Base-by-base conservation (phyloP, 371 early-diverging fungal genomes). In the Apophysomyces elegans region DNA sequence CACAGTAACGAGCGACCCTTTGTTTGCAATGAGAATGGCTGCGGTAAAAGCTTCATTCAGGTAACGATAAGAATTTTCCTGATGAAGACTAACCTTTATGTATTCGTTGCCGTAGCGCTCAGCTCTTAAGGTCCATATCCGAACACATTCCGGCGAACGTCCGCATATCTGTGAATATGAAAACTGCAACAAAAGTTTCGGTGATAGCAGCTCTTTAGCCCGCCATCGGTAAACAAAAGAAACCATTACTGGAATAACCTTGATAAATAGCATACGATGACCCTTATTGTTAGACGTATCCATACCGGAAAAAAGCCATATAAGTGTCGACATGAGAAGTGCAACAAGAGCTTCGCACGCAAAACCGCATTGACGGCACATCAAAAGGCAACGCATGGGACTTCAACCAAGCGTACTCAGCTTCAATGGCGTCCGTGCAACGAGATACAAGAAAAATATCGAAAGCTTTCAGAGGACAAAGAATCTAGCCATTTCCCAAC, bases 1-100 rank as follows among this genome's bases (percentile, higher is more conserved):
- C 93, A 93, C 73, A 91, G 91, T 7, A 89, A 90, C 59, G 91
- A 90, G 65, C 73, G 78, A 77, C 91, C 91, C 2, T 91, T 87
- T 72, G 71, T 81, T 54, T 91, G 93, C 74, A 66, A 70, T 43
- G 86, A 84, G 65, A 75, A 75, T 38, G 85, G 80, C 46, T 93
- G 93, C 73, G 83, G 84, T 63, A 93, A 93, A 77, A 86, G 88
- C 59, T 93, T 93, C 62, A 89, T 93, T 74, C 93, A 91, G 65
- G 76, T 76, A 64, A 56, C 46, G 21, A 39, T 32, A 26, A 11
- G 62, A 66, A 60, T n/a, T 16, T 37, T 5, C 36, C 0, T 16
- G 1, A 3, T 39, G 41, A 43, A 58, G 37, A 56, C 21, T 47
- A 58, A 44, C 47, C 16, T 56, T 54, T 46, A 67, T 67, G 59